Base-by-base conservation (phyloP, 1,284 basidiomycete genomes). In the Boletus smithii region DNA sequence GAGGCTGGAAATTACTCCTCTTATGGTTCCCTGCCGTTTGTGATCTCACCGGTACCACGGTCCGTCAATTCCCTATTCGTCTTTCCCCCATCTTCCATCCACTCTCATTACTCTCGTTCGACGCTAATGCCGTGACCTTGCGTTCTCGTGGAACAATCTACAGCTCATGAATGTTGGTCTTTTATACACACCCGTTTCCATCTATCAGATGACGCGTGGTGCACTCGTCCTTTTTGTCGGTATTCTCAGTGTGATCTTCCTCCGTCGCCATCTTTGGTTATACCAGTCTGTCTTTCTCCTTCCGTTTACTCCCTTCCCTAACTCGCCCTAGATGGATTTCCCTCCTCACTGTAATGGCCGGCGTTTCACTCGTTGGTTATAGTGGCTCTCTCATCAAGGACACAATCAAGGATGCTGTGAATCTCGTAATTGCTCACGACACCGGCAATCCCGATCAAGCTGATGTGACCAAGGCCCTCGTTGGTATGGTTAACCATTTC, bases 151-250 rank as follows among this genome's bases (percentile, higher is more conserved):
- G 49, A 38, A 47, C 56, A 51, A 52, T 59, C 49, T 32, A 26
- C 63, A 92, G 79, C 76, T 95, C 58, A 97, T 97, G 95, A 97
- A 97, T 61, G 77, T 95, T 58, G 95, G 94, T 48, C 79, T 98
- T 44, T 80, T 98, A 40, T 92, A 95, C 68, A 95, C 92, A 2
- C 95, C 95, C 20, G 95, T 98, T 35, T 97, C 93, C 43, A 93
- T 99, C 60, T 98, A 91, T 75, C 95, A 95, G 73, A 98, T 98
- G 95, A 92, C 90, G 33, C 83, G 97, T 54, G 97, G 97, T 34
- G 91, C 95, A 11, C 83, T 99, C 48, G 95, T 99, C 44, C 81
- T 99, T 44, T 99, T 97, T 73, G 97, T 99, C 53, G 97, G 94
- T 31, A 68, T 93, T 46, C 81, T 98, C 56, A 91, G 88, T 45